phyloP scores from a whole-genome alignment of 371 early-diverging fungal genomes.

The Gilbertella persicaria region DNA sequence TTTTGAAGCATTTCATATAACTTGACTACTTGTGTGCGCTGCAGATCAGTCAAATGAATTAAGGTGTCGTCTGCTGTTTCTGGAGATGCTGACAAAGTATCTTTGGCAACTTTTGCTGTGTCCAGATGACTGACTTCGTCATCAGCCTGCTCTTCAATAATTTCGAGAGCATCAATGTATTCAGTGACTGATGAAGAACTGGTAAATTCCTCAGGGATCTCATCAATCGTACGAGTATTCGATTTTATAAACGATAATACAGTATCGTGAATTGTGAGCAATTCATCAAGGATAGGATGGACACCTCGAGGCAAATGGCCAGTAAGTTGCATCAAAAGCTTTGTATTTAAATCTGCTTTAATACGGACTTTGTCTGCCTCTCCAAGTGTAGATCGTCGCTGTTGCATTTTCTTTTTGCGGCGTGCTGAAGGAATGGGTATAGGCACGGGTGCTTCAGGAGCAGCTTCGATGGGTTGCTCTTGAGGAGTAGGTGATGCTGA shows the following conservation, averaged over 20 bases:
- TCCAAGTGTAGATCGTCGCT: slow-evolving; percentile 38
- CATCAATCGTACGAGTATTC: slow-evolving; percentile 39
- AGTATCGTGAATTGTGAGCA: slow-evolving; percentile 44
- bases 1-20: slow-evolving; percentile 35
- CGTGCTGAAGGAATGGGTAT: slow-evolving; percentile 40
- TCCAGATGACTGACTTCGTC: slow-evolving; percentile 28
- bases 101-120: slow-evolving; percentile 33
- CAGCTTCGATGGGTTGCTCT: background rate
- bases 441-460: slow-evolving; percentile 31
- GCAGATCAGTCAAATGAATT: slow-evolving; percentile 44
- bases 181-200: slow-evolving; percentile 33
- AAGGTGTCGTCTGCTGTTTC: slow-evolving; percentile 40
- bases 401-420: slow-evolving; percentile 27
- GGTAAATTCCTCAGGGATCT: slow-evolving; percentile 43
- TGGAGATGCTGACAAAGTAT: slow-evolving; percentile 30
- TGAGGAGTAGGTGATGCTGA: background rate
- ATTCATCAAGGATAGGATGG: slow-evolving; percentile 41
- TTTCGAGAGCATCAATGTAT: slow-evolving; percentile 41
- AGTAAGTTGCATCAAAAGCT: slow-evolving; percentile 46
- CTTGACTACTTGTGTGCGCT: slow-evolving; percentile 33
- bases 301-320: slow-evolving; percentile 52
- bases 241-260: slow-evolving; percentile 42
- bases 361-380: slow-evolving; percentile 49
- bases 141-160: slow-evolving; percentile 39
- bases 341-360: slow-evolving; percentile 44